Evolutionary conservation across 1,284 basidiomycete species (phyloP), one percentile per base, ranked within the genome.

Genomic region (Moniliella sp.): DNA sequence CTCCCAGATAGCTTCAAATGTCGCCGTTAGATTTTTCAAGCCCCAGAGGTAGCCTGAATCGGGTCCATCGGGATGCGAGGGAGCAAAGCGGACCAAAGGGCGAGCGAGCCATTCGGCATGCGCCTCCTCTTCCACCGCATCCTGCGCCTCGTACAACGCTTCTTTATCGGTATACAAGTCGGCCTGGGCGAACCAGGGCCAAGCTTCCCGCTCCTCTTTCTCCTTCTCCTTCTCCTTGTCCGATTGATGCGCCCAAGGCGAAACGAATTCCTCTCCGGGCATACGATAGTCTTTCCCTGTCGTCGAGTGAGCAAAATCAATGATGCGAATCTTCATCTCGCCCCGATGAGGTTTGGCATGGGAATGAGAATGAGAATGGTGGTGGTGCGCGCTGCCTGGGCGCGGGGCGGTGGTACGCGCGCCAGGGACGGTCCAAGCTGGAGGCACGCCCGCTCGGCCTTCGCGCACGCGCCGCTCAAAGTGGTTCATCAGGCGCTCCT

Each of bases 301-400:
- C 4, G 86, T 94, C 37, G 88, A 94, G 61, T 94, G 88, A 4
- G 88, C 91, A 65, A 99, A 99, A 63, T 99, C 88, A 38, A 99
- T 91, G 35, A 99, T 75, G 16, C 86, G 79, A 43, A 97, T 79
- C 52, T 81, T 83, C 37, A 97, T 73, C 61, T 91, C 83, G 25
- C 91, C 91, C 5, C 39, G 32, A 15, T 36, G 30, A 14, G 18
- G 14, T 25, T 32, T 32, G n/a, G n/a, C n/a, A n/a, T n/a, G n/a
- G n/a, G n/a, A n/a, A n/a, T n/a, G n/a, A n/a, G n/a, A n/a, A n/a
- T n/a, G n/a, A n/a, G 7, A n/a, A n/a, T n/a, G n/a, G n/a, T n/a
- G n/a, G n/a, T n/a, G n/a, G n/a, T n/a, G n/a, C n/a, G n/a, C n/a
- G n/a, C n/a, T n/a, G n/a, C n/a, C n/a, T n/a, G 18, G n/a, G n/a